These are phyloP conservation scores for Castanea crenata DNA, from an alignment of 306 rosid genomes.

Conservation along the genomic window DNA sequence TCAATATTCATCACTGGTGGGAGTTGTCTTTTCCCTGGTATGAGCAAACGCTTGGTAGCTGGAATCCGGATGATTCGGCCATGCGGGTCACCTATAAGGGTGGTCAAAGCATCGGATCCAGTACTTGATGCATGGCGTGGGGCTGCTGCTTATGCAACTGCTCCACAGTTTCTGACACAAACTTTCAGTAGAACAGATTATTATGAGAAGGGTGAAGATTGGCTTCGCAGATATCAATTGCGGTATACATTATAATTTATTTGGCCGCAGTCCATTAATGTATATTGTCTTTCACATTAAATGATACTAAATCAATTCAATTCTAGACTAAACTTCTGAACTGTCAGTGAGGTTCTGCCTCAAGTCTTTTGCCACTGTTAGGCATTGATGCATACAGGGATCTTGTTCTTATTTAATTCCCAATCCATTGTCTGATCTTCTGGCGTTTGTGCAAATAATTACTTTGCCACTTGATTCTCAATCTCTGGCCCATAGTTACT, in stretches of 20 bases:
- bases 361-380: neutral
- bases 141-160: constrained; percentile 76
- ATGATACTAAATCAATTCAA: constrained; percentile 8
- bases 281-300: constrained; percentile 13
- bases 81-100: constrained; percentile 66
- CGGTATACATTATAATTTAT: constrained; percentile 44
- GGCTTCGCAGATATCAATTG: constrained; percentile 75
- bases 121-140: constrained; percentile 96
- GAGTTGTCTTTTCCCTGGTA: constrained; percentile 77
- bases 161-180: constrained; percentile 61
- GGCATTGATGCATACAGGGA: neutral
- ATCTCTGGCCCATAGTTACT: neutral
- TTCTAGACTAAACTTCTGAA: neutral
- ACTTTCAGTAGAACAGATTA: constrained; percentile 79
- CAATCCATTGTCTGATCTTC: neutral
- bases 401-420: neutral
- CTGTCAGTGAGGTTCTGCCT: neutral
- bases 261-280: constrained; percentile 4
- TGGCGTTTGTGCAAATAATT: neutral
- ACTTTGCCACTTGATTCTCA: neutral
- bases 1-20: constrained; percentile 86
- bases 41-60: constrained; percentile 73
- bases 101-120: constrained; percentile 82
- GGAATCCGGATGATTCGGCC: constrained; percentile 88
- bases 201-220: constrained; percentile 84